Conservation (phyloP, 1,139 yeast species). For the Spencermartinsiella ligniputridi region DNA sequence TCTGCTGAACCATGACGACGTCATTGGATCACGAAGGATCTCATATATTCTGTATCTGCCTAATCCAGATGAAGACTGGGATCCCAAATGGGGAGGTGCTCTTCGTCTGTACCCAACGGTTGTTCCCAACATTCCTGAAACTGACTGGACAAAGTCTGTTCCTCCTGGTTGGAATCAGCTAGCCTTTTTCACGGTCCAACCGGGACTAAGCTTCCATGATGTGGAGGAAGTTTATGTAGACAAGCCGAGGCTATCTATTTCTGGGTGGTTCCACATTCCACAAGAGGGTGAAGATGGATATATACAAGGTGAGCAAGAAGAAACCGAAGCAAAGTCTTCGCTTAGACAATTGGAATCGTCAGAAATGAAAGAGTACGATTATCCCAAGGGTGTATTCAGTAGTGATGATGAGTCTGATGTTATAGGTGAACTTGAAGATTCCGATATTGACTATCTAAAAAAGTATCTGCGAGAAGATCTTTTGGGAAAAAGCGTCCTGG, state of each 20-base stretch:
- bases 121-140: constrained; percentile 82
- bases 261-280: constrained; percentile 99
- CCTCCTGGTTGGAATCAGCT: constrained; percentile 95
- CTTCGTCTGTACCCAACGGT: constrained; percentile 81
- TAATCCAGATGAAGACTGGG: constrained; percentile 87
- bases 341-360: constrained; percentile 75
- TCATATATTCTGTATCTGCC: constrained; percentile 90
- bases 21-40: constrained; percentile 90
- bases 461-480: constrained; percentile 54
- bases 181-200: constrained; percentile 93
- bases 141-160: constrained; percentile 65
- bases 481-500: constrained; percentile 42
- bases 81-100: constrained; percentile 87
- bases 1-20: constrained; percentile 92
- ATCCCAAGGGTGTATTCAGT: constrained; percentile 49
- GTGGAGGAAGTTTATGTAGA: constrained; percentile 95
- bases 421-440: constrained; percentile 20
- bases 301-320: constrained; percentile 69
- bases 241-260: constrained; percentile 83
- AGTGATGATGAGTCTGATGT: constrained; percentile 16
- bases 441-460: constrained; percentile 24
- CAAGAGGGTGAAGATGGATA: constrained; percentile 87
- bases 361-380: constrained; percentile 74
- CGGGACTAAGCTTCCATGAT: constrained; percentile 94
- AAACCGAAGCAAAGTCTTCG: constrained; percentile 69